Percentiles rank a stretch among this genome's conserved stretches.
These are phyloP conservation scores for slime mould (Dictyostelium discoideum) DNA, from an alignment of 78 protist species.

Conservation along the genomic window dicty_2.7 NC_007089.4:3860001-3860500, in stretches of 20 bases:
- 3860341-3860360: background rate
- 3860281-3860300: background rate
- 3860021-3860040: background rate
- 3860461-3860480: background rate
- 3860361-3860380: background rate
- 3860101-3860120: background rate
- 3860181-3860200: conserved; percentile 12
- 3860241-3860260: conserved; percentile 15
- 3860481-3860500: background rate
- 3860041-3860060: background rate
- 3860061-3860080: background rate
- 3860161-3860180: background rate
- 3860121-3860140: background rate
- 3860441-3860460: background rate
- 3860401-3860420: background rate
- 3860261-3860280: background rate
- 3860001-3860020: background rate
- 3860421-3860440: background rate
- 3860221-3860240: conserved; percentile 21
- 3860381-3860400: background rate
- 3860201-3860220: conserved; percentile 29
- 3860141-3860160: background rate
- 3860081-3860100: background rate
- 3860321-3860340: background rate
- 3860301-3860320: background rate